Evolutionary conservation across 1,139 yeast species (phyloP).

Genomic region (Pichia sp.): DNA sequence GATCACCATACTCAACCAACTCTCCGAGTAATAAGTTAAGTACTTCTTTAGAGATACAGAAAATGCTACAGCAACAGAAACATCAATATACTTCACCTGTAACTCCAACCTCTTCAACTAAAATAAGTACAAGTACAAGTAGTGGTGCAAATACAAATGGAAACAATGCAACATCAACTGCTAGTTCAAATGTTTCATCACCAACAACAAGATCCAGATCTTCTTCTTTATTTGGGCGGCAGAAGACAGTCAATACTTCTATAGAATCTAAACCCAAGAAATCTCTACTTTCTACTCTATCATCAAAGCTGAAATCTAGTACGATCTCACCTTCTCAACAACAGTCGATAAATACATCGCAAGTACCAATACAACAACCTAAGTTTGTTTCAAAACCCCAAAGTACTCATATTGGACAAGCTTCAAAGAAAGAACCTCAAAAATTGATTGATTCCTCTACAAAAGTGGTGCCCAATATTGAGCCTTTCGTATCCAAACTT

Average conservation of each 20-base stretch:
- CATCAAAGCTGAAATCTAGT: constrained; percentile 41
- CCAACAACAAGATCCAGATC: constrained; percentile 16
- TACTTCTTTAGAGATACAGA: neutral
- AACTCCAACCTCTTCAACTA: constrained; percentile 4
- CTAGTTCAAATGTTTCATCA: constrained; percentile 5
- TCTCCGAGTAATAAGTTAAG: neutral
- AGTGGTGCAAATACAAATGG: neutral
- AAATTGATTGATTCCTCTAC: too few relatives aligned
- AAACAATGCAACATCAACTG: constrained; percentile 10
- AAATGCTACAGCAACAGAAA: neutral
- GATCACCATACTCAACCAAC: constrained; percentile 1
- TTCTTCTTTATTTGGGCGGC: constrained; percentile 14
- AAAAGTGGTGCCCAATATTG: too few relatives aligned
- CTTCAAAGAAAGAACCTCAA: too few relatives aligned
- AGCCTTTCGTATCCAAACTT: too few relatives aligned
- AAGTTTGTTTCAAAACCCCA: too few relatives aligned
- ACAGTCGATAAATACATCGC: neutral
- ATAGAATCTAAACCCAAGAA: constrained; percentile 26
- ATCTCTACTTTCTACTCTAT: constrained; percentile 29
- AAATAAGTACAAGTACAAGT: neutral
- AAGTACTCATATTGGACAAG: too few relatives aligned
- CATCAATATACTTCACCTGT: neutral
- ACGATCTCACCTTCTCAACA: neutral
- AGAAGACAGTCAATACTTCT: constrained; percentile 7
- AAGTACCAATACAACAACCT: too few relatives aligned